Percentiles rank a stretch among this genome's conserved stretches.
These are phyloP conservation scores for Phytophthora kernoviae DNA, from an alignment of 352 stramenopile species.

Conservation along the genomic window DNA sequence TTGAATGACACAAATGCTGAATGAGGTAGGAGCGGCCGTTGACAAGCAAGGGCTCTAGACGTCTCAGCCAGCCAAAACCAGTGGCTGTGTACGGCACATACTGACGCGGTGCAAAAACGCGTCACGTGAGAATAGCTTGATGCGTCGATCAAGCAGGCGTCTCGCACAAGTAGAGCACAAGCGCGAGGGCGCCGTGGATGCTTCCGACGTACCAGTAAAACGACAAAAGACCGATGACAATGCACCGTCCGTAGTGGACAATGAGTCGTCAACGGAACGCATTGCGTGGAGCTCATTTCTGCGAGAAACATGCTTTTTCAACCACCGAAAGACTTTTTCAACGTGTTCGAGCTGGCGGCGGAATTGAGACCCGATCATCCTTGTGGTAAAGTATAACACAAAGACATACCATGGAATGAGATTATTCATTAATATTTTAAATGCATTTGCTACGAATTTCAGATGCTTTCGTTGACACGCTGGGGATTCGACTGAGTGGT, in stretches of 20 bases:
- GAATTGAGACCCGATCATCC: constrained; percentile 35
- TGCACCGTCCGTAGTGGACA: not conserved
- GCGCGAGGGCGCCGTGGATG: constrained; percentile 16
- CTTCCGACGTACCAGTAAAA: constrained; percentile 4
- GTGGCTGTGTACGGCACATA: no score
- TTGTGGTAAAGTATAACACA: constrained; percentile 34
- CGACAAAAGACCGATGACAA: constrained; percentile 12
- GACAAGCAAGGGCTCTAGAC: no score
- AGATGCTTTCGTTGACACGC: constrained; percentile 58
- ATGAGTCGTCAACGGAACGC: not conserved
- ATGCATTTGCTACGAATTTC: no score
- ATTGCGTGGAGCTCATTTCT: constrained; percentile 47
- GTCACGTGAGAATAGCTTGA: no score
- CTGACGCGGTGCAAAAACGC: no score
- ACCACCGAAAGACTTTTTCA: constrained; percentile 46
- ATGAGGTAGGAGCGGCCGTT: no score
- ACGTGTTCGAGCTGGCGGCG: constrained; percentile 48
- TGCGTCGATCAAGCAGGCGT: not conserved
- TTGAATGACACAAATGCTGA: no score
- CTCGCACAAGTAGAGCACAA: not conserved
- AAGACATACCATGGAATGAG: no score
- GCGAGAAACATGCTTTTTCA: constrained; percentile 37
- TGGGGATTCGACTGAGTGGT: constrained; percentile 48
- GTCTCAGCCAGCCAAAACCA: no score
- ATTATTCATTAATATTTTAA: not conserved